Percentiles rank a stretch among this genome's conserved stretches.
Conservation (phyloP, 2,329 filamentous ascomycete species). For the Grosmannia clavigera region DNA sequence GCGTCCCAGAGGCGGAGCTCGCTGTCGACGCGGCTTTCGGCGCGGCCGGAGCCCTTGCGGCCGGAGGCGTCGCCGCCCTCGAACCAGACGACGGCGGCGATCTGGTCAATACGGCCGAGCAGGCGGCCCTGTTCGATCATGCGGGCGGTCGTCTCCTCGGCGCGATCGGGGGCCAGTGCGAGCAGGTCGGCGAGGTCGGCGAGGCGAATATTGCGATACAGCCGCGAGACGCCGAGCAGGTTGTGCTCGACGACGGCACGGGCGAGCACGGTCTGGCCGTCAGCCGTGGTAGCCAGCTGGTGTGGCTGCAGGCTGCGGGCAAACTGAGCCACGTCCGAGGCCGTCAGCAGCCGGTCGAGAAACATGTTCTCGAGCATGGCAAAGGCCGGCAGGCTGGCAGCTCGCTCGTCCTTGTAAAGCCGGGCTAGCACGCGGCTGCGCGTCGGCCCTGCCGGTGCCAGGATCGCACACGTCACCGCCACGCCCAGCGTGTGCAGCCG, state of each 20-base stretch:
- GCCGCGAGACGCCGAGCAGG: constrained; percentile 67
- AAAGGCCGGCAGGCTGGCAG: constrained; percentile 54
- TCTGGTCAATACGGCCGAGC: constrained; percentile 85
- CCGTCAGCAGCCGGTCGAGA: constrained; percentile 69
- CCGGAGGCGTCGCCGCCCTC: constrained; percentile 60
- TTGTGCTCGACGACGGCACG: constrained; percentile 96
- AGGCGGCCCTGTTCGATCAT: constrained; percentile 95
- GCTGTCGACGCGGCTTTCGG: constrained; percentile 49
- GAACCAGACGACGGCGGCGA: constrained; percentile 79
- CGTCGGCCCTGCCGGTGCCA: constrained; percentile 80
- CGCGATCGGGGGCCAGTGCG: constrained; percentile 65
- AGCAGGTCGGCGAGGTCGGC: constrained; percentile 65
- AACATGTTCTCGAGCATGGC: constrained; percentile 96
- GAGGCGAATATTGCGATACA: constrained; percentile 68
- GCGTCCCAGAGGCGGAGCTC: constrained; percentile 79
- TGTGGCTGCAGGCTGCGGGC: constrained; percentile 69
- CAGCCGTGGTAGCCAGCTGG: constrained; percentile 78
- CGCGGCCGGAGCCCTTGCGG: constrained; percentile 53
- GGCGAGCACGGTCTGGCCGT: constrained; percentile 85
- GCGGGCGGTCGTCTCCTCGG: constrained; percentile 79
- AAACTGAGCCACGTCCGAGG: constrained; percentile 77
- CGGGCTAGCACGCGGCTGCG: constrained; percentile 69
- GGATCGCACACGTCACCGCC: constrained; percentile 82
- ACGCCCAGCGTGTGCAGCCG: constrained; percentile 72
- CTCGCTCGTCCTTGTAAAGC: constrained; percentile 87